Evolutionary conservation across 306 rosid species (phyloP).

Genomic region (Vicia faba): DNA sequence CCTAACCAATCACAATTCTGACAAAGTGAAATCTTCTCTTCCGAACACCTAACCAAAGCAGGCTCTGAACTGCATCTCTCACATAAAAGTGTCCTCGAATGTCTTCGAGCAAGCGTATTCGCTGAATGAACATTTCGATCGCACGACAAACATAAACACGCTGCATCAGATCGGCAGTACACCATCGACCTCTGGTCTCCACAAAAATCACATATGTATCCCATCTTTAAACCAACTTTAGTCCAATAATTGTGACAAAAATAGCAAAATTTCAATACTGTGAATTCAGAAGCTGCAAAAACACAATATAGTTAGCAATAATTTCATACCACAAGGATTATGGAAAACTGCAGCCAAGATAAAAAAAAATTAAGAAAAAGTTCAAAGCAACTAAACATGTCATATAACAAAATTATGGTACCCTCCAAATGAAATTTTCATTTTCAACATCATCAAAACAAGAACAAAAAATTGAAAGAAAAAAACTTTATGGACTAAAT

Average conservation of each 20-base stretch:
- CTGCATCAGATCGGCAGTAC: conserved; percentile 92
- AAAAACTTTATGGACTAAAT: conserved; percentile 2
- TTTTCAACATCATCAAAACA: conserved; percentile 18
- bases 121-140: conserved; percentile 97
- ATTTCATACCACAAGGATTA: conserved; percentile 3
- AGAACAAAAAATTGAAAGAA: not conserved
- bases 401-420: not conserved
- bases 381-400: not conserved
- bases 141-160: conserved; percentile 89
- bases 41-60: conserved; percentile 75
- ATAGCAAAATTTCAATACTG: conserved; percentile 37
- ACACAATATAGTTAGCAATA: conserved; percentile 7
- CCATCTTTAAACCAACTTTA: conserved; percentile 57
- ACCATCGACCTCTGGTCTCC: conserved; percentile 89
- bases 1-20: conserved; percentile 95
- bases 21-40: conserved; percentile 86
- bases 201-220: conserved; percentile 91
- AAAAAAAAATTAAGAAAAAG: not conserved
- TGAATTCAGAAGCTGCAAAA: conserved; percentile 37
- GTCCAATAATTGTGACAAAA: conserved; percentile 29
- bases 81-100: conserved; percentile 79
- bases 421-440: conserved; percentile 16
- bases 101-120: conserved; percentile 88
- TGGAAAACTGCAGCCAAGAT: conserved; percentile 11
- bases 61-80: conserved; percentile 90